These are phyloP conservation scores for Tillandsia fasciculata DNA, from an alignment of 176 grass and related monocot genomes.

Conservation along the genomic window DNA sequence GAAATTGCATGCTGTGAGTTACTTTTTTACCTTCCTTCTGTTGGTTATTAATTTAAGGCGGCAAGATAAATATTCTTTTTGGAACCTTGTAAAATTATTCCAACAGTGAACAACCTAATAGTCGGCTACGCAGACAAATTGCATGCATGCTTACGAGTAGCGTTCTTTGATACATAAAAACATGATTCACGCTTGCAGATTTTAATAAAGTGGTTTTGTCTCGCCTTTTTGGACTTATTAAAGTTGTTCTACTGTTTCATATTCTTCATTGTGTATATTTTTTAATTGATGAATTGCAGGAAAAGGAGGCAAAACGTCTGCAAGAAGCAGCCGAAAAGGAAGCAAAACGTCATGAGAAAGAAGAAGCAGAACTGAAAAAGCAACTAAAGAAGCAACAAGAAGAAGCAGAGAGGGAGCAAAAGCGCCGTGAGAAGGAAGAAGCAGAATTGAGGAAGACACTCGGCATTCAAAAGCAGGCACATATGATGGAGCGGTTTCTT, in stretches of 20 bases:
- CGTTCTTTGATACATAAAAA: neutral
- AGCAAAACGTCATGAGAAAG: conserved; percentile 70
- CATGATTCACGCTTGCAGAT: neutral
- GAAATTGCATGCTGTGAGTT: conserved; percentile 47
- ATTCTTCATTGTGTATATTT: conserved; percentile 8
- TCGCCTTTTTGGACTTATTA: neutral
- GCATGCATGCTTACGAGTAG: too few relatives aligned
- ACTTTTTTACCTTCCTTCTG: neutral
- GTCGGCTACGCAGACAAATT: too few relatives aligned
- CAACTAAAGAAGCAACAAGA: conserved; percentile 76
- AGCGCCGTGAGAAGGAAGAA: conserved; percentile 74
- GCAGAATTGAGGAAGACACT: conserved; percentile 58
- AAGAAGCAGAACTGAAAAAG: conserved; percentile 71
- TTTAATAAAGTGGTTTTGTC: neutral
- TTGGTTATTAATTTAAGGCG: conserved; percentile 13
- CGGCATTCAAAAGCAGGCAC: conserved; percentile 72
- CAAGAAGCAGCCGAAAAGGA: conserved; percentile 79
- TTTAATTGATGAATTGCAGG: conserved; percentile 39
- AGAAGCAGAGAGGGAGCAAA: conserved; percentile 69
- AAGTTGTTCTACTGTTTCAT: conserved; percentile 1
- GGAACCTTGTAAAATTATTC: too few relatives aligned
- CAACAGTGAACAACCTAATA: too few relatives aligned
- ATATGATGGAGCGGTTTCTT: conserved; percentile 81
- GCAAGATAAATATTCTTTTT: neutral
- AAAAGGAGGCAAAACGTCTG: conserved; percentile 57